phyloP scores from a whole-genome alignment of 2,329 filamentous ascomycete genomes.

The Cryphonectria parasitica region DNA sequence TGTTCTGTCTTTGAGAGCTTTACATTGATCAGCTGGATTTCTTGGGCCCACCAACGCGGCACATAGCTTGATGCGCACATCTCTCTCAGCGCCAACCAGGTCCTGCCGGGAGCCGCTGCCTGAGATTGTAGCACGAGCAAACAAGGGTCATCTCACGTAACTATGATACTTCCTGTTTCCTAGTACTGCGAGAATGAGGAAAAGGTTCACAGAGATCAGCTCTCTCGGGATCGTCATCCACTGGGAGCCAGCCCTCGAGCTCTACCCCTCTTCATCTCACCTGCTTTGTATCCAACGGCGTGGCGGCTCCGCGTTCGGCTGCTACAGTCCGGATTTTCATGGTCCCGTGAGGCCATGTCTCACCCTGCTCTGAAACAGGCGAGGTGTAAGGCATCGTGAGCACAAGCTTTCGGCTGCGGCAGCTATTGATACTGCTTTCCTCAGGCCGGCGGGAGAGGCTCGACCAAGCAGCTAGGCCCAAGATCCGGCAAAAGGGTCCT shows the following conservation, averaged over 20 bases:
- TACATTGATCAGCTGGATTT: neutral
- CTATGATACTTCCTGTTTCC: neutral
- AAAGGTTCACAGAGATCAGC: neutral
- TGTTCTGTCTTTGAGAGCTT: neutral
- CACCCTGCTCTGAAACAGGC: constrained; percentile 1
- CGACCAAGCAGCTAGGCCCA: neutral
- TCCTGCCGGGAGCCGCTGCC: neutral
- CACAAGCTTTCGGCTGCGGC: neutral
- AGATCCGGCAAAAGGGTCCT: neutral
- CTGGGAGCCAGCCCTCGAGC: neutral
- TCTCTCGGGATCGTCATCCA: neutral
- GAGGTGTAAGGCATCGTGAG: neutral
- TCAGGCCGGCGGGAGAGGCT: neutral
- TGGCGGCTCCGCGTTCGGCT: neutral
- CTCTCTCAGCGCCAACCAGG: neutral
- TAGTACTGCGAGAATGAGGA: neutral
- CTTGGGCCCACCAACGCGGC: neutral
- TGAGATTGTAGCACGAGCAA: neutral
- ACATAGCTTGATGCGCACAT: neutral
- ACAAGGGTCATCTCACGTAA: neutral
- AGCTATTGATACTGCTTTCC: neutral
- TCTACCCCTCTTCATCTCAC: neutral
- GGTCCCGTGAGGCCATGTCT: constrained; percentile 5
- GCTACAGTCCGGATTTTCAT: neutral
- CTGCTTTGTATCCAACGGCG: neutral